Evolutionary conservation across 73 alveolate species (phyloP).

Genomic region (Paramecium caudatum): DNA sequence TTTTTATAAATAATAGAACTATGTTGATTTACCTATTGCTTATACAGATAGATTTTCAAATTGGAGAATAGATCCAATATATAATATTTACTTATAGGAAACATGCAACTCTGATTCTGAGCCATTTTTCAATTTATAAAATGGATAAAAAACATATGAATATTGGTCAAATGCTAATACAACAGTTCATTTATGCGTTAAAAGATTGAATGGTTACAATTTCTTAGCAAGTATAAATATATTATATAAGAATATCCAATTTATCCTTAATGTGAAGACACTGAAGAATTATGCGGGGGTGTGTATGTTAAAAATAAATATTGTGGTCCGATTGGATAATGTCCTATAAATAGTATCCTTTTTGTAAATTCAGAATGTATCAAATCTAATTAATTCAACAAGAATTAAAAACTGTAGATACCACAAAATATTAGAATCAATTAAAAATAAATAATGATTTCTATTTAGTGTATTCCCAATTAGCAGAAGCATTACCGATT

Average conservation of each 20-base stretch:
- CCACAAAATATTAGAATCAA: neutral
- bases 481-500: conserved; percentile 40
- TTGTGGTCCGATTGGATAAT: conserved; percentile 57
- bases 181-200: neutral
- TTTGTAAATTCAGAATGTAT: conserved; percentile 41
- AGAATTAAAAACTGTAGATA: conserved; percentile 20
- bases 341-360: conserved; percentile 59
- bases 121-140: neutral
- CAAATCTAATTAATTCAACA: neutral
- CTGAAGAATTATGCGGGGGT: conserved; percentile 61
- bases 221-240: neutral
- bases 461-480: neutral
- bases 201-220: conserved; percentile 27
- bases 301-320: conserved; percentile 55
- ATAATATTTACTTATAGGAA: neutral
- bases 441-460: conserved; percentile 6
- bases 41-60: conserved; percentile 13
- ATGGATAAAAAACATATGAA: conserved; percentile 12
- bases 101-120: conserved; percentile 24
- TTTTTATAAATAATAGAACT: neutral
- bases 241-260: conserved; percentile 4
- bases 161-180: conserved; percentile 19
- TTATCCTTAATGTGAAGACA: conserved; percentile 21
- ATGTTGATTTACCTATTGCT: neutral
- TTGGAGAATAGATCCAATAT: conserved; percentile 49